phyloP scores from a whole-genome alignment of 2,329 filamentous ascomycete genomes.

The Fusarium pseudoanthophilum region DNA sequence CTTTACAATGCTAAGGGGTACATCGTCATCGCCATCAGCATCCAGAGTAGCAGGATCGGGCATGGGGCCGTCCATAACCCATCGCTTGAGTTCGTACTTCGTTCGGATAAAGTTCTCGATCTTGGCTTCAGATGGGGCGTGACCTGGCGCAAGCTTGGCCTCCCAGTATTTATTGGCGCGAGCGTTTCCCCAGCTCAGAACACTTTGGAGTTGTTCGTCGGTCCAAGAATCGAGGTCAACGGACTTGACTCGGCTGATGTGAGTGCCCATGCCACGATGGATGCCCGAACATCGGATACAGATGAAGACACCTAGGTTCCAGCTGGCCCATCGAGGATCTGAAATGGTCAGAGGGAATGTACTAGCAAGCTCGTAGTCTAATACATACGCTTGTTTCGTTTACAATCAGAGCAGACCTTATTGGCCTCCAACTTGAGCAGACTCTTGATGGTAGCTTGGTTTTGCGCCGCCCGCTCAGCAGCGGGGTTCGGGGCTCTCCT shows the following conservation, averaged over 20 bases:
- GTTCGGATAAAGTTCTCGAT: slow-evolving; percentile 99
- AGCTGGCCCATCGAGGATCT: slow-evolving; percentile 99
- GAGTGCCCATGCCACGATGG: slow-evolving; percentile 97
- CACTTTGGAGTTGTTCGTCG: slow-evolving; percentile 94
- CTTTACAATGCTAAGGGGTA: slow-evolving; percentile 70
- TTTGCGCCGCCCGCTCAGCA: slow-evolving; percentile 90
- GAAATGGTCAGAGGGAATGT: slow-evolving; percentile 26
- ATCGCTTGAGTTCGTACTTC: slow-evolving; percentile 98
- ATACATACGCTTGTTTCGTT: slow-evolving; percentile 91
- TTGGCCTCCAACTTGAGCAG: slow-evolving; percentile 94
- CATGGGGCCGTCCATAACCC: slow-evolving; percentile 98
- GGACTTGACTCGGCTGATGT: slow-evolving; percentile 97
- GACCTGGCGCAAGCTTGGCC: slow-evolving; percentile 87
- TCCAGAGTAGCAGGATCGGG: slow-evolving; percentile 92
- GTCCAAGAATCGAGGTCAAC: slow-evolving; percentile 99
- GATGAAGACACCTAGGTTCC: slow-evolving; percentile 97
- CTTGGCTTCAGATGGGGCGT: slow-evolving; percentile 95
- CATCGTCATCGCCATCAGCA: slow-evolving; percentile 86
- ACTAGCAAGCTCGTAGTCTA: neutral
- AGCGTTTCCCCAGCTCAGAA: slow-evolving; percentile 94
- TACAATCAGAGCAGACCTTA: slow-evolving; percentile 98
- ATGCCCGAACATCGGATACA: slow-evolving; percentile 99
- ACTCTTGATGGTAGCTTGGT: slow-evolving; percentile 92
- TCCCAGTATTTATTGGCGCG: slow-evolving; percentile 99
- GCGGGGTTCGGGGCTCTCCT: slow-evolving; percentile 80